phyloP scores from a whole-genome alignment of 345 rosid species.

The Bruguiera parviflora region DNA sequence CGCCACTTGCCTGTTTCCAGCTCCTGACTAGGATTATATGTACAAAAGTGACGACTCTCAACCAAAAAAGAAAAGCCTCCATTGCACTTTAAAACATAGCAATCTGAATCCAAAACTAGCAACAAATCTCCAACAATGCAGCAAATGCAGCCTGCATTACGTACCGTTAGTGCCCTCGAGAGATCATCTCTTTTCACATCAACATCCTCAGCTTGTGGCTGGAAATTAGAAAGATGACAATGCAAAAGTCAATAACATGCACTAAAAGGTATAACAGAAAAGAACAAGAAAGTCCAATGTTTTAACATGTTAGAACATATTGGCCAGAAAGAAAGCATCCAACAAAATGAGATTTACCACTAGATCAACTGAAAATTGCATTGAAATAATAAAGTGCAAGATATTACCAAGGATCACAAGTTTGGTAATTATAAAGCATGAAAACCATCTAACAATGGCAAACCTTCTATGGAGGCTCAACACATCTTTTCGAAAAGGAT shows the following conservation, averaged over 20 bases:
- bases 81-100: too few relatives aligned
- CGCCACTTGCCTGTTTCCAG: background rate
- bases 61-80: too few relatives aligned
- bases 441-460: background rate
- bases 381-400: background rate
- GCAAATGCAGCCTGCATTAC: constrained; percentile 22
- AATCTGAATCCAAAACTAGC: too few relatives aligned
- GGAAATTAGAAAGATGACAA: constrained; percentile 19
- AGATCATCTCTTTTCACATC: constrained; percentile 69
- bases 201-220: constrained; percentile 58
- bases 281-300: background rate
- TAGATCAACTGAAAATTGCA: constrained; percentile 3
- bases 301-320: background rate
- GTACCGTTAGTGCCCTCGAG: constrained; percentile 71
- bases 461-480: too few relatives aligned
- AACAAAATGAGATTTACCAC: background rate
- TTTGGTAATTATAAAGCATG: background rate
- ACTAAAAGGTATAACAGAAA: background rate
- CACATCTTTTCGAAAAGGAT: too few relatives aligned
- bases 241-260: constrained; percentile 9
- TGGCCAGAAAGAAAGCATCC: background rate
- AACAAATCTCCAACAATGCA: background rate
- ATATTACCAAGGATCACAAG: background rate
- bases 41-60: background rate
- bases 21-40: background rate